Base-by-base conservation (phyloP, 2,329 filamentous ascomycete genomes). In the Exserohilum rostratum region DNA sequence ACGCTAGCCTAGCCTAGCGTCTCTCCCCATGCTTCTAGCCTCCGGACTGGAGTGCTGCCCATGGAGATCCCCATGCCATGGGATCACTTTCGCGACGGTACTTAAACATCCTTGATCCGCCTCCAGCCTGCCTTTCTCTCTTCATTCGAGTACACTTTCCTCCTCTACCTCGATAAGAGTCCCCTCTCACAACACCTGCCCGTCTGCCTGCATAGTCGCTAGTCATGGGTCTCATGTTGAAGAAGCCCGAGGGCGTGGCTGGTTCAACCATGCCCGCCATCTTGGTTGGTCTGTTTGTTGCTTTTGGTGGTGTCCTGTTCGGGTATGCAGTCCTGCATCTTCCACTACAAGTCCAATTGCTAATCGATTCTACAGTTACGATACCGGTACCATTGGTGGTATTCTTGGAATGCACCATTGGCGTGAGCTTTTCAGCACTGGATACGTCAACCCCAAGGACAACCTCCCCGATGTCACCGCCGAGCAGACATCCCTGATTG, bases 171-270 rank as follows among this genome's bases (percentile, higher is more conserved):
- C 46, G 48, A 39, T 31, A 29, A 18, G 46, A 50, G 55, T 53
- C 38, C 38, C 40, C 20, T 40, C 27, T 50, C 38, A 45, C 27
- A 31, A 48, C 29, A 15, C 17, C 39, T 49, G 42, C 39, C 55
- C 38, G 51, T 57, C 15, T 35, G 25, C 37, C 50, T 44, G 6
- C n/a, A 57, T 49, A 53, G 15, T 46, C 31, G 33, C 45, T 53
- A 55, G 66, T 52, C 62, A 76, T 76, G 73, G 71, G 71, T 64
- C 35, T 74, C 35, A 64, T 73, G 57, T 51, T 82, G 53, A 86
- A 87, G 69, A 90, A 89, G 80, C 89, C 89, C 75, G 85, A 88
- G 79, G 88, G 87, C 82, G 84, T 89, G 75, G 86, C 87, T 71
- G 89, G 89, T 73, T 74, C 71, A 30, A 68, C 70, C 25, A 17